These are phyloP conservation scores for Vanrija pseudolonga DNA, from an alignment of 1,284 basidiomycete species.

Conservation along the genomic window DNA sequence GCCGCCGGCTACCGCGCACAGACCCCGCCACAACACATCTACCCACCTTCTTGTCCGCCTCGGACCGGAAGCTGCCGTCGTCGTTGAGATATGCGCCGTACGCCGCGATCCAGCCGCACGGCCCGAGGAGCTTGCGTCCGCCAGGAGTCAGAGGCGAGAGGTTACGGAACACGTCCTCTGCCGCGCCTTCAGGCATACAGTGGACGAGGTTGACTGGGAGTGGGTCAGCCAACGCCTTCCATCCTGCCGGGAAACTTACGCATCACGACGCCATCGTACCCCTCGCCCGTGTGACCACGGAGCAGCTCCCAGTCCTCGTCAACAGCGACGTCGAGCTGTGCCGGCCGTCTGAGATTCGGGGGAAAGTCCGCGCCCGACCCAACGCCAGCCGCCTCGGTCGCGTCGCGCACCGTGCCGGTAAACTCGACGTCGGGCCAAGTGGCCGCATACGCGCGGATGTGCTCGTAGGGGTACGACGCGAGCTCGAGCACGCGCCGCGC, in stretches of 20 bases:
- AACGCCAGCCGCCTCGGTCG: slow-evolving; percentile 23
- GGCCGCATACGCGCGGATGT: slow-evolving; percentile 25
- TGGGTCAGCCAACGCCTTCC: background rate
- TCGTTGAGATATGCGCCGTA: slow-evolving; percentile 39
- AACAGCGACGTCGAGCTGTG: slow-evolving; percentile 18
- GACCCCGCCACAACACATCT: background rate
- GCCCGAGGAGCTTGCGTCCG: slow-evolving; percentile 9
- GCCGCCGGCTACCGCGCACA: no score
- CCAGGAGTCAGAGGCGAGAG: slow-evolving; percentile 19
- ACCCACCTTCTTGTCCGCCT: slow-evolving; percentile 30
- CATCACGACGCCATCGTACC: slow-evolving; percentile 24
- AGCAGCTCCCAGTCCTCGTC: slow-evolving; percentile 19
- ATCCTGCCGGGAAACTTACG: slow-evolving; percentile 7
- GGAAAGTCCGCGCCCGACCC: slow-evolving; percentile 1
- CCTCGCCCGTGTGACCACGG: background rate
- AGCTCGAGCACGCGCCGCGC: slow-evolving; percentile 28
- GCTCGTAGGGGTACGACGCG: slow-evolving; percentile 30
- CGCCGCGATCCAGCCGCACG: slow-evolving; percentile 30
- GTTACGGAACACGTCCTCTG: slow-evolving; percentile 35
- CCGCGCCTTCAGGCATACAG: slow-evolving; percentile 27
- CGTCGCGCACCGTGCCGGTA: slow-evolving; percentile 27
- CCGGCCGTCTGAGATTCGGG: slow-evolving; percentile 14
- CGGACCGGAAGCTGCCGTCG: slow-evolving; percentile 32
- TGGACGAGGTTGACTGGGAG: slow-evolving; percentile 39
- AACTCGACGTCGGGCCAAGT: slow-evolving; percentile 26